Conservation (phyloP, 2,329 filamentous ascomycete species). For the Fusarium humuli region DNA sequence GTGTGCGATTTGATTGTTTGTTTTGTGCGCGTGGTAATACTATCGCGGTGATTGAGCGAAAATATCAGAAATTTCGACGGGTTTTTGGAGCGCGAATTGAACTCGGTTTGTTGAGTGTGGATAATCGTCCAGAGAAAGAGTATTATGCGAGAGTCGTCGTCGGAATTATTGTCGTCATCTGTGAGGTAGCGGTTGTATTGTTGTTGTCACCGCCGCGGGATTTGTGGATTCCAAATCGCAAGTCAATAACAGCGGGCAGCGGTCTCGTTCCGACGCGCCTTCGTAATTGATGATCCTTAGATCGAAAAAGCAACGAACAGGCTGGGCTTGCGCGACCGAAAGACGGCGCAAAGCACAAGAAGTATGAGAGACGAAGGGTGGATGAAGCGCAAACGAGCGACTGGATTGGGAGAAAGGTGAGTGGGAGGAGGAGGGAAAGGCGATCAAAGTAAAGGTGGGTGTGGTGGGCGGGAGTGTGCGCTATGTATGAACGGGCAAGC, state of each 20-base stretch:
- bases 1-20: slow-evolving; percentile 19
- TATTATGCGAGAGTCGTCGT: slow-evolving; percentile 18
- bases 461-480: slow-evolving; percentile 44
- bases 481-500: slow-evolving; percentile 40
- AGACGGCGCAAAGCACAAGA: slow-evolving; percentile 37
- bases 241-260: slow-evolving; percentile 23
- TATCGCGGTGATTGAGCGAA: slow-evolving; percentile 15
- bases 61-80: slow-evolving; percentile 26
- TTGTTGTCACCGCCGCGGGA: slow-evolving; percentile 28
- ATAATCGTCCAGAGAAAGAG: slow-evolving; percentile 21
- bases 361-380: slow-evolving; percentile 37
- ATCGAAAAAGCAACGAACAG: slow-evolving; percentile 19
- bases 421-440: slow-evolving; percentile 45
- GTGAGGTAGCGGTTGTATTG: slow-evolving; percentile 19
- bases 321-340: slow-evolving; percentile 36
- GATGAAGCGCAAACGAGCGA: slow-evolving; percentile 50
- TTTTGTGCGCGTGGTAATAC: slow-evolving; percentile 23
- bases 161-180: slow-evolving; percentile 19
- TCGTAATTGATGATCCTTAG: slow-evolving; percentile 34
- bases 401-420: slow-evolving; percentile 50
- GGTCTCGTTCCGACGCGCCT: slow-evolving; percentile 33
- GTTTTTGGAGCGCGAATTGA: slow-evolving; percentile 18
- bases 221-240: slow-evolving; percentile 35
- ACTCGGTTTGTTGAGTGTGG: slow-evolving; percentile 3
- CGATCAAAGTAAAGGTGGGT: slow-evolving; percentile 40